Evolutionary conservation across 2,329 filamentous ascomycete genomes (phyloP), one percentile per base, ranked within the genome.

Genomic region (Penicillium aurantiogriseum): DNA sequence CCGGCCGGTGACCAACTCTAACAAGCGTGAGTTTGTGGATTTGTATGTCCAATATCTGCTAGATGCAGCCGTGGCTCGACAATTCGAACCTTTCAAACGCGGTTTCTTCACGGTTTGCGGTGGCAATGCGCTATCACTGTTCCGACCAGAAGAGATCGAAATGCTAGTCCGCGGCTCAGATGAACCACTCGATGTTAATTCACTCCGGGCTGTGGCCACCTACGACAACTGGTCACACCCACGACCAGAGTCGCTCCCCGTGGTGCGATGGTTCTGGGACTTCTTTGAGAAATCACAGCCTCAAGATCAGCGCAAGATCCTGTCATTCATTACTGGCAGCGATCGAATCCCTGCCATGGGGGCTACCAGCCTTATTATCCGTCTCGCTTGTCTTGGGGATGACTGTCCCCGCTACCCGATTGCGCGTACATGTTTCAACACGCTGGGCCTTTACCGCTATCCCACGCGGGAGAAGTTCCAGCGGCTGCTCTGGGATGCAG

Each of bases 101-200:
- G 92, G 92, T 0, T 97, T 97, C 75, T 97, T 91, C 72, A 95
- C 90, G 0, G 91, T 96, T 29, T 96, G 91, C 70, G 90, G 89
- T 36, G 91, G 92, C 36, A 96, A 94, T 70, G 92, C 92, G 0
- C 80, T 96, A 36, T 91, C 88, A 1, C 82, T 97, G 2, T 96
- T 96, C 74, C 85, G 90, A 17, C 89, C 92, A 0, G 92, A 96
- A 71, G 92, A 97, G 72, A 95, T 97, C 60, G 92, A 96, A 71
- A 83, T 96, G 4, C 82, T 96, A 0, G 84, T 97, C 5, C 83
- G 92, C 51, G 92, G 92, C 11, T 94, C 90, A 8, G 91, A 95
- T 62, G 92, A 95, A 69, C 78, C 86, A 5, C 83, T 96, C 2
- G 91, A 96, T 65, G 88, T 97, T 50, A 79, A 81, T 4, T 88